phyloP scores from a whole-genome alignment of 1,139 yeast species.

The Taphrina flavorubra region DNA sequence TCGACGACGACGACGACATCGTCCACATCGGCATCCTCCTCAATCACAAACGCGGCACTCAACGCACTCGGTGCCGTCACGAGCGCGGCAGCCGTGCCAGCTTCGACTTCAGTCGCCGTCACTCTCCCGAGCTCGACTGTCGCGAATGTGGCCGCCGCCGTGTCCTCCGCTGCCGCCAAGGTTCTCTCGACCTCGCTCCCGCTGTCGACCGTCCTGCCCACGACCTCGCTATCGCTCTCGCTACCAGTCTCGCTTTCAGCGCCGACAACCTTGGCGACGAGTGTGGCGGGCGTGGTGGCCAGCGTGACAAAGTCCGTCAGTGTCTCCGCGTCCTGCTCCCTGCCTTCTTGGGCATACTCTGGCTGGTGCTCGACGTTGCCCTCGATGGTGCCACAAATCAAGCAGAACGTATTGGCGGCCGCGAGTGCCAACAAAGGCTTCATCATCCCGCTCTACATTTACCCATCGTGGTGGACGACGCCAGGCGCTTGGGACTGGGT shows the following conservation, averaged over 20 bases:
- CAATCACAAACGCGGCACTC: neutral
- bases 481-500: constrained; percentile 36
- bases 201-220: neutral
- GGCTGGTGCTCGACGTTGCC: constrained; percentile 22
- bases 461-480: constrained; percentile 31
- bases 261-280: neutral
- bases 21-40: neutral
- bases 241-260: neutral
- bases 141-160: neutral
- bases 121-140: constrained; percentile 16
- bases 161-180: constrained; percentile 8
- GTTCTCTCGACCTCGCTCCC: neutral
- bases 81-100: neutral
- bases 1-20: neutral
- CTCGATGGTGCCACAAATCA: constrained; percentile 12
- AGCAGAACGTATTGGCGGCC: constrained; percentile 6
- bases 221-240: neutral
- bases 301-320: neutral
- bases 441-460: constrained; percentile 30
- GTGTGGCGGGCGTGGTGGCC: neutral
- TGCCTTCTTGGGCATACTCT: constrained; percentile 27
- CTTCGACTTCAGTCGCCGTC: neutral
- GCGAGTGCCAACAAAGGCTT: constrained; percentile 10
- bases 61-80: neutral
- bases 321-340: constrained; percentile 4